These are phyloP conservation scores for Fusarium graminum DNA, from an alignment of 2,329 filamentous ascomycete species.

Conservation along the genomic window DNA sequence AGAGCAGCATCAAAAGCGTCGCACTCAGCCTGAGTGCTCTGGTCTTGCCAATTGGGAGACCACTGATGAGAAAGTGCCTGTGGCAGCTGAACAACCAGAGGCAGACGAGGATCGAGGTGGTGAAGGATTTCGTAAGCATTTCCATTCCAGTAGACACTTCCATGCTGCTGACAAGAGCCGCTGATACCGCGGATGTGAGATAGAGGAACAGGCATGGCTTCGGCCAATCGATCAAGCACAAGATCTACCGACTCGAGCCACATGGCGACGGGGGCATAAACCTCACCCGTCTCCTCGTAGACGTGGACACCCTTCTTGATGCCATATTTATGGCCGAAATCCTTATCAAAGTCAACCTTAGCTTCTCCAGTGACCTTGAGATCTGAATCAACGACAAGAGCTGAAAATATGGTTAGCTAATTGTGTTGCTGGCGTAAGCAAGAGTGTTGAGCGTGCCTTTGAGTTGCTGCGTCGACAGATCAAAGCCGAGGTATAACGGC, in stretches of 20 bases:
- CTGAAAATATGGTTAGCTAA: constrained; percentile 58
- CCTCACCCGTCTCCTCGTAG: constrained; percentile 85
- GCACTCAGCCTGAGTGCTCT: constrained; percentile 92
- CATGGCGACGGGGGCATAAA: constrained; percentile 92
- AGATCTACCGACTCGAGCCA: constrained; percentile 95
- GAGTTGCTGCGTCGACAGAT: constrained; percentile 95
- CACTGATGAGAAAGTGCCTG: constrained; percentile 84
- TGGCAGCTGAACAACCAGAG: constrained; percentile 79
- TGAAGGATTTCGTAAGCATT: constrained; percentile 75
- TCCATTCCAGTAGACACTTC: constrained; percentile 91
- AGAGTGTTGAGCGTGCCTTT: constrained; percentile 72
- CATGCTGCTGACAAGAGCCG: constrained; percentile 96
- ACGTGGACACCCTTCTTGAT: constrained; percentile 89
- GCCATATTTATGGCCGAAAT: constrained; percentile 78
- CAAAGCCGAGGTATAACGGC: constrained; percentile 90
- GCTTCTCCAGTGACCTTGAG: constrained; percentile 85
- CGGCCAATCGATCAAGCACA: constrained; percentile 79
- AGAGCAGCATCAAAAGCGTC: constrained; percentile 85
- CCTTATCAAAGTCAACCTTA: constrained; percentile 95
- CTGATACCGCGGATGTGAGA: constrained; percentile 82
- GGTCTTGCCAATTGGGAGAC: constrained; percentile 98
- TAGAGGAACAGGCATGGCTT: constrained; percentile 74
- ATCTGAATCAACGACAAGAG: constrained; percentile 85
- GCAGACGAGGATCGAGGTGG: constrained; percentile 69
- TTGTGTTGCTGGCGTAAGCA: background rate